Conservation (phyloP, 1,139 yeast species). For the Lodderomyces beijingensis region DNA sequence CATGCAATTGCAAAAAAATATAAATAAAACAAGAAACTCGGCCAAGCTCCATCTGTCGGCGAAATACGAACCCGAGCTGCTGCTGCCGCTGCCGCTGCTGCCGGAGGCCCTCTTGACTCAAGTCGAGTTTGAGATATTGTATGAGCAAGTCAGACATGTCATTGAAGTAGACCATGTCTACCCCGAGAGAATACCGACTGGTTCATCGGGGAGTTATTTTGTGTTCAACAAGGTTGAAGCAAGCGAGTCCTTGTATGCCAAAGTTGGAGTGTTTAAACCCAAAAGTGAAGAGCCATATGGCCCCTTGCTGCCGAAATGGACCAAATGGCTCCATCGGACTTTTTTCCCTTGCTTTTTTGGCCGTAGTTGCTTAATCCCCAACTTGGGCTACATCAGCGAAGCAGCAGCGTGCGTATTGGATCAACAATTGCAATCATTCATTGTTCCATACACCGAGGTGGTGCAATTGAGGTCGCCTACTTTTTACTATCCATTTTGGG, state of each 20-base stretch:
- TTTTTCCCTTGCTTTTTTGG: conserved; percentile 78
- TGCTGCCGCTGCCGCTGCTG: too few species aligned
- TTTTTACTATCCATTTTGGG: conserved; percentile 56
- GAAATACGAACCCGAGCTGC: conserved; percentile 10
- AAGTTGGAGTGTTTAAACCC: conserved; percentile 67
- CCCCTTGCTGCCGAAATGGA: conserved; percentile 75
- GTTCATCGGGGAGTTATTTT: conserved; percentile 73
- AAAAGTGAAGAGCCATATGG: conserved; percentile 83
- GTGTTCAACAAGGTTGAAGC: conserved; percentile 22
- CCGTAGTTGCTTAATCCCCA: conserved; percentile 67
- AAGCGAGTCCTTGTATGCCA: conserved; percentile 9
- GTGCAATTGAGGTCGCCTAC: conserved; percentile 49
- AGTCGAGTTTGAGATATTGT: conserved; percentile 18
- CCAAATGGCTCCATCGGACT: conserved; percentile 74
- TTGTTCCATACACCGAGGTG: conserved; percentile 66
- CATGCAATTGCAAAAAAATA: conserved; percentile 5
- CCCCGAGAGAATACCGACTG: conserved; percentile 57
- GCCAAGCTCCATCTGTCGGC: conserved; percentile 2
- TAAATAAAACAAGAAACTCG: too few species aligned
- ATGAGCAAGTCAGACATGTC: conserved; percentile 18
- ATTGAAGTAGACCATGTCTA: conserved; percentile 21
- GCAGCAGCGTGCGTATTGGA: conserved; percentile 68
- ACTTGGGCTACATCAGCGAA: conserved; percentile 69
- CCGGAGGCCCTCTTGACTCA: conserved; percentile 22
- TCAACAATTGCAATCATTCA: conserved; percentile 50